Evolutionary conservation across 2,329 filamentous ascomycete genomes (phyloP).

Genomic region (Aphanocladium album): DNA sequence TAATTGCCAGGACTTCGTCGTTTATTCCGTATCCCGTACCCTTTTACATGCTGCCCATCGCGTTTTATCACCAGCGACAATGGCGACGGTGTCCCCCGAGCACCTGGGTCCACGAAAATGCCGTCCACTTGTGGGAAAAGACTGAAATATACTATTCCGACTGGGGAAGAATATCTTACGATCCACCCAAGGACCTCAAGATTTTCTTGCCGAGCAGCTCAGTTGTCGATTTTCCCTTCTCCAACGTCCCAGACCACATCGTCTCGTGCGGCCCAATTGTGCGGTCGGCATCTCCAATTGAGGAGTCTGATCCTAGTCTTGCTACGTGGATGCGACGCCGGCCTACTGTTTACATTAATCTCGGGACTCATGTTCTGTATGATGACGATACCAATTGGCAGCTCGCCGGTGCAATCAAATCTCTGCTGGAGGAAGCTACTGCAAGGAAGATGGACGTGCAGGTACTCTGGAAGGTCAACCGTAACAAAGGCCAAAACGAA

Average conservation of each 20-base stretch:
- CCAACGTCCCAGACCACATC: constrained; percentile 30
- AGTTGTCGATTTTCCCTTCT: constrained; percentile 26
- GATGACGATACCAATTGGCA: constrained; percentile 18
- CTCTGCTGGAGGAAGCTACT: neutral
- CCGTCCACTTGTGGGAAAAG: constrained; percentile 2
- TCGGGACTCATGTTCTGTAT: constrained; percentile 36
- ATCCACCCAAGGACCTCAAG: neutral
- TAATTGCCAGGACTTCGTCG: neutral
- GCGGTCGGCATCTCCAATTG: constrained; percentile 29
- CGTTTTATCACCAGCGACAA: neutral
- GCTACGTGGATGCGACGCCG: constrained; percentile 35
- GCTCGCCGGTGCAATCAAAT: constrained; percentile 23
- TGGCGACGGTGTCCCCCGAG: neutral
- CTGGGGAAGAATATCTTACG: neutral
- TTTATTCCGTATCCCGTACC: neutral
- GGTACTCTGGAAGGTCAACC: constrained; percentile 28
- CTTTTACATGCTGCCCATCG: neutral
- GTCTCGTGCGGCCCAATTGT: constrained; percentile 40
- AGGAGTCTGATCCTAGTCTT: constrained; percentile 37
- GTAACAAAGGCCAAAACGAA: constrained; percentile 5
- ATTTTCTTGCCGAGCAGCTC: constrained; percentile 7
- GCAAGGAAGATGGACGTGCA: neutral
- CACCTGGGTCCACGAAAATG: neutral
- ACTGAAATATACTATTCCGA: neutral
- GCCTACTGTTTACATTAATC: constrained; percentile 43